These are phyloP conservation scores for Cardiospermum halicacabum DNA, from an alignment of 345 rosid species.

Conservation along the genomic window DNA sequence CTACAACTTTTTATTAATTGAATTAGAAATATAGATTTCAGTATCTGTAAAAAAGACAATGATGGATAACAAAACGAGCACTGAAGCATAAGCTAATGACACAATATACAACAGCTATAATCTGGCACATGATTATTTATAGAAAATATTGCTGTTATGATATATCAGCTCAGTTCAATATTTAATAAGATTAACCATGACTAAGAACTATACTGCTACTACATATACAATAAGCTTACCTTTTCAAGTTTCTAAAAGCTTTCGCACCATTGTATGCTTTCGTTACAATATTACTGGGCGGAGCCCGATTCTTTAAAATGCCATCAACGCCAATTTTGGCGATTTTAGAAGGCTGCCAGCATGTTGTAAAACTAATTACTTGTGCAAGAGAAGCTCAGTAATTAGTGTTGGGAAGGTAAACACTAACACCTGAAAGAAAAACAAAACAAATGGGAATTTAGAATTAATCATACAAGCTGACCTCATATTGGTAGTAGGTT, in stretches of 20 bases:
- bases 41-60: no score
- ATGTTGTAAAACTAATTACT: background rate
- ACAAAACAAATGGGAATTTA: background rate
- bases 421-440: conserved; percentile 4
- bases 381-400: background rate
- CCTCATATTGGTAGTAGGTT: background rate
- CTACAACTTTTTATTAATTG: no score
- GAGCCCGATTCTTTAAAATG: no score
- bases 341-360: background rate
- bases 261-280: background rate
- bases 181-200: background rate
- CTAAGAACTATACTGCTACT: background rate
- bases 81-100: background rate
- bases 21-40: no score
- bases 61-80: no score
- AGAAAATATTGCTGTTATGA: background rate
- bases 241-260: background rate
- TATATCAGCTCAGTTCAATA: background rate
- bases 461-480: background rate
- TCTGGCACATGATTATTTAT: background rate
- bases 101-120: background rate
- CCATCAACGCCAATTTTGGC: background rate
- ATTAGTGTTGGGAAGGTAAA: background rate
- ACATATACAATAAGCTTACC: background rate
- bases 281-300: background rate